Conservation (phyloP, 495 filamentous ascomycete species). For the Jackrogersella minutella region DNA sequence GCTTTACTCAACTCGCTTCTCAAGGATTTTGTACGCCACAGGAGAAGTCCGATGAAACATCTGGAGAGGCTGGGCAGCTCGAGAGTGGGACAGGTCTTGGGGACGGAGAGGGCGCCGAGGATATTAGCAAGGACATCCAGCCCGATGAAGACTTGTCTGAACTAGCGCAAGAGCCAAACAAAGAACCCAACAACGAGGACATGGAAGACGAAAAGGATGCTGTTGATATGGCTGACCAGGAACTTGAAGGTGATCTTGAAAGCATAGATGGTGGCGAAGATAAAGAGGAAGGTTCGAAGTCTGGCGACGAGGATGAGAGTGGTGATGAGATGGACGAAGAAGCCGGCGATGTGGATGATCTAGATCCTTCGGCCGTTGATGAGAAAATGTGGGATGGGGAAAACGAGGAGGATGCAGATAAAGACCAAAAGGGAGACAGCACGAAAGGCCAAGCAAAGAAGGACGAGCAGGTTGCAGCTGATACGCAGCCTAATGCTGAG, state of each 20-base stretch:
- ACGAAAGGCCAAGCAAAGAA: slow-evolving; percentile 68
- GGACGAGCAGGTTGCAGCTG: slow-evolving; percentile 70
- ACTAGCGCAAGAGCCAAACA: slow-evolving; percentile 80
- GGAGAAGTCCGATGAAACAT: slow-evolving; percentile 73
- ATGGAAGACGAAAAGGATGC: slow-evolving; percentile 85
- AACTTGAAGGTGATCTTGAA: slow-evolving; percentile 80
- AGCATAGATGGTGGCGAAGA: slow-evolving; percentile 67
- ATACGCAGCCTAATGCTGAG: slow-evolving; percentile 66
- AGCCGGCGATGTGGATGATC: slow-evolving; percentile 84
- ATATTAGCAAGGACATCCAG: slow-evolving; percentile 96
- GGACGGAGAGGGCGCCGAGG: slow-evolving; percentile 91
- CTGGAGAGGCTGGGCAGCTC: slow-evolving; percentile 73
- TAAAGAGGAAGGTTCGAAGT: slow-evolving; percentile 62
- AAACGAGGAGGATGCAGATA: slow-evolving; percentile 75
- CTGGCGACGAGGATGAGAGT: slow-evolving; percentile 61
- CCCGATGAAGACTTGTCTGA: slow-evolving; percentile 94
- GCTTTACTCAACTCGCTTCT: slow-evolving; percentile 75
- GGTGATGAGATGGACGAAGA: slow-evolving; percentile 85
- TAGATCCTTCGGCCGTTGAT: slow-evolving; percentile 87
- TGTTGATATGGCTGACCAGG: slow-evolving; percentile 93
- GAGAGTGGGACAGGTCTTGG: slow-evolving; percentile 97
- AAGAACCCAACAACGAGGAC: slow-evolving; percentile 72
- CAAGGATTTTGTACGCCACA: slow-evolving; percentile 91
- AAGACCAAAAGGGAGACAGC: slow-evolving; percentile 81
- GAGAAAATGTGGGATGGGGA: slow-evolving; percentile 98